Base-by-base conservation (phyloP, 2,329 filamentous ascomycete species). In the Juglanconis oblonga region DNA sequence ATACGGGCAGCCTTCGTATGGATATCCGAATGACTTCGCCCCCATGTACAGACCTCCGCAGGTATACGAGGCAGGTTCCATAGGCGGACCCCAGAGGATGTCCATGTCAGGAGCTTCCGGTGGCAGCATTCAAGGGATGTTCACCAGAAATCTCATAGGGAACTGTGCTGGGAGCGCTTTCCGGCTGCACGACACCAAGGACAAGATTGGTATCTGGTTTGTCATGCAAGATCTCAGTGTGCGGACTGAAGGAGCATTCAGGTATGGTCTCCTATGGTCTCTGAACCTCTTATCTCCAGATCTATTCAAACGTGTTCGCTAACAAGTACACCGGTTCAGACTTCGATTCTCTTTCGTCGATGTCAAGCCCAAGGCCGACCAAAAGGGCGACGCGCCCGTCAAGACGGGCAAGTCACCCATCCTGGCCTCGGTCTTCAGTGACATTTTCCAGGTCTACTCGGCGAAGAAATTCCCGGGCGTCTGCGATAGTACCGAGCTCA, bases 381-480 rank as follows among this genome's bases (percentile, higher is more conserved):
- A 57, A 32, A 61, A 61, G 51, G 51, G 47, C 7, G 61, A 63
- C 35, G 47, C 38, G n/a, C 54, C 61, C 45, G 79, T 96, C 62
- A 95, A 92, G 72, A 88, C 84, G 42, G 89, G 87, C 58, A 87
- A 87, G 64, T 90, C 91, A 0, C 91, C 91, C 0, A 89, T 97
- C 11, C 82, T 98, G 17, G 92, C 94, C 1, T 89, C 88, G 8
- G 88, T 87, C 67, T 98, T 94, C 75, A 96, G 91, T 52, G 90
- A 96, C 4, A 83, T 87, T 3, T 98, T 99, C 79, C 91, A 92
- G 57, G 95, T 99, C 35, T 98, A 89, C 76, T 96, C 91, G 2
- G 95, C 95, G 52, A 99, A 99, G 82, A 97, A 97, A 70, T 99
- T 99, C 74, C 95, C 95, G 0, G 95, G 95, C 45, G 95, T 99